Evolutionary conservation across 129 eudicot genomes (phyloP), one percentile per base, ranked within the genome.

Genomic region (Tagetes erecta): DNA sequence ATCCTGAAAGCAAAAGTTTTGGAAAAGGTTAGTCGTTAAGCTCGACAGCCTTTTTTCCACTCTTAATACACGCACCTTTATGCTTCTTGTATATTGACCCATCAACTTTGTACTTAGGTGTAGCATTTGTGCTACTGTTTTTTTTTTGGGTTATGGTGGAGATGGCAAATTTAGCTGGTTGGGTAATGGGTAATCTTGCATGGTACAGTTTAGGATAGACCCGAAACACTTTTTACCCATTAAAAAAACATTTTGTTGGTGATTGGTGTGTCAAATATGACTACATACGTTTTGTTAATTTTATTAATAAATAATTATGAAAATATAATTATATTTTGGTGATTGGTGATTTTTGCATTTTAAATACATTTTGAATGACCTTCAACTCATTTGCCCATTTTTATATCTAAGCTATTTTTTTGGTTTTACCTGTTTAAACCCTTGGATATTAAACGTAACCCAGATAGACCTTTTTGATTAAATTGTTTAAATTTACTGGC

Each of bases 1-100:
- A 92, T 79, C 85, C 91, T 31, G 98, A 89, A 81, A 78, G 78
- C 86, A 89, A 83, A 74, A 89, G 84, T 80, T 92, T 89, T 84
- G 98, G 98, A 78, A 92, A 86, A 87, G 98, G 98, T 92, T 81
- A 76, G 80, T 34, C 41, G 10, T 67, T 8, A 66, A 76, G 66
- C 52, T 31, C 42, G 14, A 51, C 11, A 8, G 2, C 36, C 53
- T 51, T 75, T 65, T 40, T 40, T 40, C 53, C 50, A 10, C 12
- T 20, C 75, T 70, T 70, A 7, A 52, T 42, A 31, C 52, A 36
- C n/a, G 47, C 36, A 4, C 4, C 11, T 59, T 60, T 60, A 36
- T 35, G 31, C 31, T 38, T 39, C 47, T 39, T 40, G 34, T 38
- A 40, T 39, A 8, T 47, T 30, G 53, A 69, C 35, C 45, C 45